A percentile compares a stretch with the other conserved stretches of the same genome.
These are phyloP conservation scores for Aechmea fasciata DNA, from an alignment of 176 grass and related monocot species.

Conservation along the genomic window DNA sequence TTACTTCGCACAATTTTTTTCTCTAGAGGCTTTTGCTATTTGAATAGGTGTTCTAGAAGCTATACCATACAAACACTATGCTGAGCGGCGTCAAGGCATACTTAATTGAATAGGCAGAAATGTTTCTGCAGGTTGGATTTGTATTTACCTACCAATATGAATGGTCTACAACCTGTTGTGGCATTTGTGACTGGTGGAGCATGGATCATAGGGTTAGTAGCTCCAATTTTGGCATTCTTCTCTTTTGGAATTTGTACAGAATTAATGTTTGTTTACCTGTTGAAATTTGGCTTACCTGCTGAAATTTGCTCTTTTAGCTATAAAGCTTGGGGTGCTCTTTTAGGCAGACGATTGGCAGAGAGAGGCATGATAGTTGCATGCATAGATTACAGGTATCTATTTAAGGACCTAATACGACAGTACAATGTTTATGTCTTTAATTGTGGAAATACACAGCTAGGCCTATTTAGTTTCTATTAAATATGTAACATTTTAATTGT, in stretches of 20 bases:
- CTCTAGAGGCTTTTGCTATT: slow-evolving; percentile 8
- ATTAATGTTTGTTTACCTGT: not conserved
- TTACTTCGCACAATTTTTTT: not conserved
- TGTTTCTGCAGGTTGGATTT: slow-evolving; percentile 66
- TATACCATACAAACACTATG: not conserved
- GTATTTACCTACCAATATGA: slow-evolving; percentile 50
- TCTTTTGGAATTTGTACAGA: not conserved
- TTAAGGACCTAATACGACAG: slow-evolving; percentile 9
- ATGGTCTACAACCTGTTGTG: slow-evolving; percentile 48
- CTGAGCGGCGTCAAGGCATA: not conserved
- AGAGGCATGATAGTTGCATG: slow-evolving; percentile 89
- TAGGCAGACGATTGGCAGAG: slow-evolving; percentile 89
- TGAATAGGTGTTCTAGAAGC: no score
- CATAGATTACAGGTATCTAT: slow-evolving; percentile 78
- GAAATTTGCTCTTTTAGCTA: slow-evolving; percentile 42
- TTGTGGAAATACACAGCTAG: not conserved
- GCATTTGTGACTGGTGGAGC: slow-evolving; percentile 85
- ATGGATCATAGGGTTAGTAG: slow-evolving; percentile 96
- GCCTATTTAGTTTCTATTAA: no score
- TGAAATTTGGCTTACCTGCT: slow-evolving; percentile 4
- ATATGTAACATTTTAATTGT: not conserved
- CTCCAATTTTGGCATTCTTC: slow-evolving; percentile 9
- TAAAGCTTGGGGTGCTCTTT: slow-evolving; percentile 96
- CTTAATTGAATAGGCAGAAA: not conserved
- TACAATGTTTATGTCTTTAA: slow-evolving; percentile 5